phyloP scores from a whole-genome alignment of 2,329 filamentous ascomycete genomes.

The Talaromyces sp. region DNA sequence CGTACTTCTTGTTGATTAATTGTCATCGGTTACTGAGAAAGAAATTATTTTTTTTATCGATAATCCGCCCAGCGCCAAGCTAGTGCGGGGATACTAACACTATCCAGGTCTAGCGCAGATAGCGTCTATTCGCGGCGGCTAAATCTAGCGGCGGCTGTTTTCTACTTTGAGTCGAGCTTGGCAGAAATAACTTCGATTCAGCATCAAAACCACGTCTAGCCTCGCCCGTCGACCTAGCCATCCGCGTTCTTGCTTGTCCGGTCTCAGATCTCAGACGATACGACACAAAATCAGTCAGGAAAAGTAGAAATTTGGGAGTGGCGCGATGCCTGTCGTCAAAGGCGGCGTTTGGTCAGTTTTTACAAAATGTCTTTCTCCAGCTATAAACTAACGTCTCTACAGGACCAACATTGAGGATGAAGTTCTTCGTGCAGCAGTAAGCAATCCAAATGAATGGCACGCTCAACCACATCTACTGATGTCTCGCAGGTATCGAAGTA shows the following conservation, averaged over 20 bases:
- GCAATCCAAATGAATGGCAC: slow-evolving; percentile 15
- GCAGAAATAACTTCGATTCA: slow-evolving; percentile 1
- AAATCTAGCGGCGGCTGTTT: slow-evolving; percentile 9
- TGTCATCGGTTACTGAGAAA: slow-evolving; percentile 7
- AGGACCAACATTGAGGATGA: slow-evolving; percentile 78
- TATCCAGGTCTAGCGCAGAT: background rate
- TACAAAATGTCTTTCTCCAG: background rate
- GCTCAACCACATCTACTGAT: slow-evolving; percentile 9
- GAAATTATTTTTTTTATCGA: slow-evolving; percentile 19
- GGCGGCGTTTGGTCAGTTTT: slow-evolving; percentile 56
- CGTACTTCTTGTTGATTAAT: background rate
- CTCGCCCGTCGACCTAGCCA: background rate
- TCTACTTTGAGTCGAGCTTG: slow-evolving; percentile 9
- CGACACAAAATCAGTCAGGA: background rate
- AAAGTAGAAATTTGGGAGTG: background rate
- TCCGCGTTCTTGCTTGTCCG: background rate
- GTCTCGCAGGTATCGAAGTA: slow-evolving; percentile 70
- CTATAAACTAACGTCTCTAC: slow-evolving; percentile 21
- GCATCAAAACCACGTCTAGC: background rate
- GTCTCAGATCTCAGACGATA: background rate
- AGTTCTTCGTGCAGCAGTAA: slow-evolving; percentile 83
- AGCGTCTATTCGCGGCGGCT: slow-evolving; percentile 9
- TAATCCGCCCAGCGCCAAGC: slow-evolving; percentile 14
- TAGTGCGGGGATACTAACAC: slow-evolving; percentile 11
- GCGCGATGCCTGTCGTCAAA: slow-evolving; percentile 62